Evolutionary conservation across 257 asterid genomes (phyloP).

Genomic region (Gynochthodes officinalis): DNA sequence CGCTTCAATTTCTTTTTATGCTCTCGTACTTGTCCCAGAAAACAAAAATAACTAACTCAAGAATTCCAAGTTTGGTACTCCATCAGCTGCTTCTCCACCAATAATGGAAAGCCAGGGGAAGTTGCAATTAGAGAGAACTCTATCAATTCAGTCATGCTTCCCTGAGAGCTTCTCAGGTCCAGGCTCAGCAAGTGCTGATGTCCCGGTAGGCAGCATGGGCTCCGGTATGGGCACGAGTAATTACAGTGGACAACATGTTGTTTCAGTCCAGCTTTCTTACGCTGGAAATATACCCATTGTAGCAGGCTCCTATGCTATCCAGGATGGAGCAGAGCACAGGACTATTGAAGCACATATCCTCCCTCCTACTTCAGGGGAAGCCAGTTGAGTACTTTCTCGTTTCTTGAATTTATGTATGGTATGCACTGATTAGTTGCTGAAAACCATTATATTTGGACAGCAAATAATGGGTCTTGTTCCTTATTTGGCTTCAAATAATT

Average conservation of each 20-base stretch:
- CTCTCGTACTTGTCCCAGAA: not conserved
- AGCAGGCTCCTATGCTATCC: not conserved
- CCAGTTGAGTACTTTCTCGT: conserved; percentile 2
- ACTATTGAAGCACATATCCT: not conserved
- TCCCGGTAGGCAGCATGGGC: conserved; percentile 4
- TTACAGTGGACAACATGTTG: conserved; percentile 4
- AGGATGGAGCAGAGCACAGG: conserved; percentile 7
- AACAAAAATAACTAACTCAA: not conserved
- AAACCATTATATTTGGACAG: not conserved
- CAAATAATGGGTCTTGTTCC: not conserved
- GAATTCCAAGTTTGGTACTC: not conserved
- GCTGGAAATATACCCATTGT: not conserved
- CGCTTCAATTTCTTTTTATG: no score
- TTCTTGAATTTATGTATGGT: not conserved
- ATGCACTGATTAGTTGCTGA: not conserved
- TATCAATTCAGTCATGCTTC: conserved; percentile 31
- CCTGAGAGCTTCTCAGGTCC: conserved; percentile 23
- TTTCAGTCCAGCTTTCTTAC: conserved; percentile 15
- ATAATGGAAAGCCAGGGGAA: conserved; percentile 3
- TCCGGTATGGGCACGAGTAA: not conserved
- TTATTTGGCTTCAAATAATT: no score
- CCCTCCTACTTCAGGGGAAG: not conserved
- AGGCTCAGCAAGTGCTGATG: conserved; percentile 14
- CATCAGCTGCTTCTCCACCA: not conserved
- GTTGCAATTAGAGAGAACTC: conserved; percentile 26